Conservation (phyloP, 139 green algal species). For the Chlorella ohadii region DNA sequence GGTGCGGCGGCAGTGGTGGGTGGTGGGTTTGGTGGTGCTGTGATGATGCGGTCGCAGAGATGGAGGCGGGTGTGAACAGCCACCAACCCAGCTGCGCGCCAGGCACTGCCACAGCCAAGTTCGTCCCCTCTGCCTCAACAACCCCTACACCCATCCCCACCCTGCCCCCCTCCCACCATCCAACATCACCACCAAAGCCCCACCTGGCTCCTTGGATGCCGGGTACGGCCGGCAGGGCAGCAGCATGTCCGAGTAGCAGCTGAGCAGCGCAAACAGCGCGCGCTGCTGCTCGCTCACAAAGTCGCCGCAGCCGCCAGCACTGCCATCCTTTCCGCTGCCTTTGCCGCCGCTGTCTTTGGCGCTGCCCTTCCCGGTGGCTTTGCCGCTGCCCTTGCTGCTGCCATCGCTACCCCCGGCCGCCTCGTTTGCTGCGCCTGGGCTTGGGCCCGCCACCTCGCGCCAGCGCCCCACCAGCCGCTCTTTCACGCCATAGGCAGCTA, state of each 20-base stretch:
- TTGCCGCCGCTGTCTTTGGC: not conserved
- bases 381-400: constrained; percentile 15
- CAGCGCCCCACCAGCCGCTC: constrained; percentile 66
- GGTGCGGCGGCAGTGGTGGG: not conserved
- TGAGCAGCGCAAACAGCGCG: constrained; percentile 64
- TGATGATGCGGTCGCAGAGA: no score
- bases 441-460: constrained; percentile 48
- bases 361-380: no score
- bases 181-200: no score
- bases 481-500: constrained; percentile 62
- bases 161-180: no score
- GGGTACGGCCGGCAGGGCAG: constrained; percentile 59
- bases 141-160: not conserved
- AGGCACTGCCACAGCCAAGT: no score
- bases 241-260: constrained; percentile 70
- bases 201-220: no score
- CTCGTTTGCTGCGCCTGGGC: not conserved
- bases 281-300: constrained; percentile 59
- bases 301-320: not conserved
- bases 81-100: no score
- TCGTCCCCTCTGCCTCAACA: no score
- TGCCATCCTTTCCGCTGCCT: not conserved
- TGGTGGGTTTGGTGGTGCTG: no score
- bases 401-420: not conserved
- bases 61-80: no score